Evolutionary conservation across 768 basidiomycete species (phyloP).

Genomic region (Suillus discolor): DNA sequence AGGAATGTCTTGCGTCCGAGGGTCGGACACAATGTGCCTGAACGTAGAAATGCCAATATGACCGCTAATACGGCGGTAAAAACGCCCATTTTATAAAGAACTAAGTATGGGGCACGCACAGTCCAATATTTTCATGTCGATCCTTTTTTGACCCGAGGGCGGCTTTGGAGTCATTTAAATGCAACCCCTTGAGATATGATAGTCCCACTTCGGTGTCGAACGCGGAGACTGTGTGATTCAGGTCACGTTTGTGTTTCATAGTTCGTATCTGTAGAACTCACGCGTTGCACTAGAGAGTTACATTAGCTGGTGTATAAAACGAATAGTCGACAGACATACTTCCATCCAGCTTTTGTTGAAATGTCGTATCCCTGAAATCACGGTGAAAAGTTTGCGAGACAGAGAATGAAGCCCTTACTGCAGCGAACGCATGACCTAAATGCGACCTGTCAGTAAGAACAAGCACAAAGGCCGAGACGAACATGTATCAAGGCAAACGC

Average conservation of each 20-base stretch:
- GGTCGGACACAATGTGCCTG: constrained; percentile 65
- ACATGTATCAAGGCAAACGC: constrained; percentile 90
- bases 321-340: constrained; percentile 45
- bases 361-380: constrained; percentile 74
- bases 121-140: constrained; percentile 82
- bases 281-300: constrained; percentile 25
- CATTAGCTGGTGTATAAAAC: neutral
- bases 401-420: constrained; percentile 44
- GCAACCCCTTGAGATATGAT: constrained; percentile 78
- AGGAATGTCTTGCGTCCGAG: constrained; percentile 68
- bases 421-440: constrained; percentile 79
- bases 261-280: constrained; percentile 12
- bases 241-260: no score
- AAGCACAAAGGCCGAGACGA: constrained; percentile 17
- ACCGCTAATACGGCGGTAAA: constrained; percentile 47
- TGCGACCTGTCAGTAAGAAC: neutral
- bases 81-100: neutral
- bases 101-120: constrained; percentile 47
- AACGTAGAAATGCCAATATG: constrained; percentile 66
- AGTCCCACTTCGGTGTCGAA: constrained; percentile 75
- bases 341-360: constrained; percentile 69
- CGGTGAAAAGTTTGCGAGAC: neutral
- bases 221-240: constrained; percentile 46
- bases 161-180: constrained; percentile 83
- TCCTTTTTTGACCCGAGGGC: constrained; percentile 67